Evolutionary conservation across 768 basidiomycete genomes (phyloP).

Genomic region (Symmetrospora coprosmae): DNA sequence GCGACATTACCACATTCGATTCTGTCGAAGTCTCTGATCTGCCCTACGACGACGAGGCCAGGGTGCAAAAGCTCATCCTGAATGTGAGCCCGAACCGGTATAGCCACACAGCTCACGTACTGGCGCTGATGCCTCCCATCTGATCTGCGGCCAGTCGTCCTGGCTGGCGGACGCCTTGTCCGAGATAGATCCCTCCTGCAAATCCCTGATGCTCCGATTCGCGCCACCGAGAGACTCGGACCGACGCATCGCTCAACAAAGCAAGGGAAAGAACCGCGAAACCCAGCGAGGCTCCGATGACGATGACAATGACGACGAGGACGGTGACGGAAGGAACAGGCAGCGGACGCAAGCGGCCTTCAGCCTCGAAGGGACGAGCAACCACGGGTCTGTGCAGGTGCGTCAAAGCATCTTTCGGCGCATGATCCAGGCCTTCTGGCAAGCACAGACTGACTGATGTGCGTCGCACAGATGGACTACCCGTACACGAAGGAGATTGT

Average conservation of each 20-base stretch:
- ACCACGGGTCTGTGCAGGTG: slow-evolving; percentile 8
- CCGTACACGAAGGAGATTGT: slow-evolving; percentile 82
- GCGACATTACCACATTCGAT: slow-evolving; percentile 72
- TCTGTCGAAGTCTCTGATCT: slow-evolving; percentile 69
- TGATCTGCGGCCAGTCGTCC: slow-evolving; percentile 62
- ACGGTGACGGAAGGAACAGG: slow-evolving; percentile 76
- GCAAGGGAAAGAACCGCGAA: too few species aligned
- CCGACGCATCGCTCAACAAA: slow-evolving; percentile 13
- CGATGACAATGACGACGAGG: slow-evolving; percentile 63
- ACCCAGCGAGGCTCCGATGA: too few species aligned
- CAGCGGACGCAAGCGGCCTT: slow-evolving; percentile 32
- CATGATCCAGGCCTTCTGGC: too few species aligned
- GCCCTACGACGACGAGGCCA: slow-evolving; percentile 56
- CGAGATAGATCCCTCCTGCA: slow-evolving; percentile 77
- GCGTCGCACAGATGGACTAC: slow-evolving; percentile 65
- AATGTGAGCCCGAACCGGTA: slow-evolving; percentile 44
- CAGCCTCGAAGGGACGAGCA: not conserved
- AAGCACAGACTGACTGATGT: too few species aligned
- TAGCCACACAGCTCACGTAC: not conserved
- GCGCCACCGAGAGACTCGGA: slow-evolving; percentile 38
- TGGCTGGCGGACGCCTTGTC: slow-evolving; percentile 86
- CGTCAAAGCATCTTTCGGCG: not conserved
- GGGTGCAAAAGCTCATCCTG: slow-evolving; percentile 67
- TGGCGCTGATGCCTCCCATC: not conserved
- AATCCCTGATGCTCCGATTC: slow-evolving; percentile 68